Conservation (phyloP, 148 eudicot species). For the Chenopodium album region DNA sequence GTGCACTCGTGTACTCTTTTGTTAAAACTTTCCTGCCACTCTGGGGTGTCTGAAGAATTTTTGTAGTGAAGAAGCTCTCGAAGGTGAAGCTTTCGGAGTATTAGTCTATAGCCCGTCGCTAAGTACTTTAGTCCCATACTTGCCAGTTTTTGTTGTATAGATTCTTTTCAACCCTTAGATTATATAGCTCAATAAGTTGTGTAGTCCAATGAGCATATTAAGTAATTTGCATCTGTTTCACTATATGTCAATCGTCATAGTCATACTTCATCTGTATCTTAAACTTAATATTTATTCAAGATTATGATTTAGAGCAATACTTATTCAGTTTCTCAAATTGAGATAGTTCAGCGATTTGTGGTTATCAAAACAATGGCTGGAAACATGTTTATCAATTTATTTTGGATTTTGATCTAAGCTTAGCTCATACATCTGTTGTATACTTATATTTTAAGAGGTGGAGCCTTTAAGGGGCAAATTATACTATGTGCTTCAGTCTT, state of each 20-base stretch:
- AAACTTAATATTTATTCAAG: not conserved
- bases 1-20: conserved; percentile 87
- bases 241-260: too few species aligned
- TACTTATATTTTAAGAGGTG: too few species aligned
- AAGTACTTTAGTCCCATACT: conserved; percentile 7
- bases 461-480: too few species aligned
- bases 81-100: not conserved
- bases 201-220: not conserved
- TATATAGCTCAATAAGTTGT: not conserved
- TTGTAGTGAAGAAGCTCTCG: not conserved
- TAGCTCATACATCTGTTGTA: too few species aligned
- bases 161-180: not conserved
- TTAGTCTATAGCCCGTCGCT: not conserved
- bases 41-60: conserved; percentile 44
- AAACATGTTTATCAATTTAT: too few species aligned
- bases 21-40: conserved; percentile 64
- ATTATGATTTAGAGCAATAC: not conserved
- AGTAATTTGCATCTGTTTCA: not conserved
- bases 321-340: not conserved
- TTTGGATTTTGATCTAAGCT: too few species aligned
- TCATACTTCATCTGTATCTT: not conserved
- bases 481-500: too few species aligned
- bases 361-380: too few species aligned
- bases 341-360: not conserved
- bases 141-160: conserved; percentile 22